A percentile compares a stretch with the other conserved stretches of the same genome.
phyloP scores from a whole-genome alignment of 1,284 basidiomycete genomes.

The Porogramme epimiltina region DNA sequence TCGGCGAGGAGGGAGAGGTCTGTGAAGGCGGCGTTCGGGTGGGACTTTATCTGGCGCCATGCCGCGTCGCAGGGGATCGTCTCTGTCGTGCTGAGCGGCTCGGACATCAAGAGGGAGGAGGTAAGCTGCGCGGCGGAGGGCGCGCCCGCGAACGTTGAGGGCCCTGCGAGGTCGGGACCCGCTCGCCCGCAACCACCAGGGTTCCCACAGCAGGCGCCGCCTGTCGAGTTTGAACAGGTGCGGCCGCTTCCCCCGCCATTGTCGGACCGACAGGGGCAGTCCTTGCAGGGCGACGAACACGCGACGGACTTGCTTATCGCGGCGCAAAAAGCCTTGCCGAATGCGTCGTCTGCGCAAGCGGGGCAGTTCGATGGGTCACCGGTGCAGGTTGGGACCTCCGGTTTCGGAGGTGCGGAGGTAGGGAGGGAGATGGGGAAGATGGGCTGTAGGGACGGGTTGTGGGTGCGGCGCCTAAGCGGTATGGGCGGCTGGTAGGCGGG shows the following conservation, averaged over 20 bases:
- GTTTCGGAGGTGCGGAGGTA: constrained; percentile 45
- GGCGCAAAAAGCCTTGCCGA: constrained; percentile 86
- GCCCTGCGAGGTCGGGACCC: constrained; percentile 2
- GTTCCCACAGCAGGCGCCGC: constrained; percentile 31
- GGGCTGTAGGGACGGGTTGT: constrained; percentile 40
- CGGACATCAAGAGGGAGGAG: constrained; percentile 20
- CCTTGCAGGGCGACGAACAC: constrained; percentile 47
- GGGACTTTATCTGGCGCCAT: constrained; percentile 85
- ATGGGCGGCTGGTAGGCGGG: constrained; percentile 79
- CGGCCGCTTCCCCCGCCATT: constrained; percentile 15
- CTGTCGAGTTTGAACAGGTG: constrained; percentile 10
- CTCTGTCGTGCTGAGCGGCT: constrained; percentile 35
- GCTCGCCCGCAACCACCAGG: constrained; percentile 26
- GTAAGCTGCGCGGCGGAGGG: constrained; percentile 10
- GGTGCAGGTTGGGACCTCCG: constrained; percentile 43
- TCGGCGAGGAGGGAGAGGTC: constrained; percentile 83
- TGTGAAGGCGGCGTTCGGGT: constrained; percentile 84
- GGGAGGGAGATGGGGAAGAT: constrained; percentile 52
- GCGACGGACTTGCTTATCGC: constrained; percentile 68
- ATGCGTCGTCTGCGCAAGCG: constrained; percentile 79
- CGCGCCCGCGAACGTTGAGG: neutral
- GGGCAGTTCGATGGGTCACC: constrained; percentile 70
- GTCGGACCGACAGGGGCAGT: constrained; percentile 47
- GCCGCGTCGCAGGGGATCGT: constrained; percentile 83
- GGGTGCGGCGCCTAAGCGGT: constrained; percentile 62